phyloP scores from a whole-genome alignment of 2,329 filamentous ascomycete species.

The Aureobasidium zeae region DNA sequence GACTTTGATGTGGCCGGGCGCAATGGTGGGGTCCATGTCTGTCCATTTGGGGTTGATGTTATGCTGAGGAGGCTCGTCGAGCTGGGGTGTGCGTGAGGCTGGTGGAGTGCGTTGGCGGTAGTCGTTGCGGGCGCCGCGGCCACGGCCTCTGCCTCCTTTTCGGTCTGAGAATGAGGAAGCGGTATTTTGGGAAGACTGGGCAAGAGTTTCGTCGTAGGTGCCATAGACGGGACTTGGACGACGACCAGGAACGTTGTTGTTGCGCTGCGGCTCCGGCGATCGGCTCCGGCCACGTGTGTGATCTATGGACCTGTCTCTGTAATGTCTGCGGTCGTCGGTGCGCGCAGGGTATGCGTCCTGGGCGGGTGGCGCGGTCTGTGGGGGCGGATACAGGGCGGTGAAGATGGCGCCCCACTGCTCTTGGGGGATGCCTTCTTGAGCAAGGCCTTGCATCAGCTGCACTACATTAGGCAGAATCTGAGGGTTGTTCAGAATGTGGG shows the following conservation, averaged over 20 bases:
- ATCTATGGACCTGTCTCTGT: slow-evolving; percentile 14
- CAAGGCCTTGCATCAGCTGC: slow-evolving; percentile 63
- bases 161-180: slow-evolving; percentile 19
- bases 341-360: slow-evolving; percentile 5
- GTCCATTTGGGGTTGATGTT: slow-evolving; percentile 54
- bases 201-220: slow-evolving; percentile 54
- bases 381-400: slow-evolving; percentile 37
- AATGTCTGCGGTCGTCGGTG: slow-evolving; percentile 17
- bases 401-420: slow-evolving; percentile 62
- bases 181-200: slow-evolving; percentile 17
- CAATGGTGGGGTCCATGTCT: slow-evolving; percentile 66
- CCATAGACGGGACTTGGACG: slow-evolving; percentile 62
- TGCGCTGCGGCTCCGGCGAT: slow-evolving; percentile 61
- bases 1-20: slow-evolving; percentile 76
- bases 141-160: slow-evolving; percentile 37
- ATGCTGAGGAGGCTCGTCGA: neutral
- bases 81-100: slow-evolving; percentile 24
- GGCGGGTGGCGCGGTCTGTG: slow-evolving; percentile 17
- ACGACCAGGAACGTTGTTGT: slow-evolving; percentile 49
- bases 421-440: slow-evolving; percentile 64
- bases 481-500: slow-evolving; percentile 30
- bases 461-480: slow-evolving; percentile 59
- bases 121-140: slow-evolving; percentile 47
- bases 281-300: slow-evolving; percentile 59
- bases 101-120: slow-evolving; percentile 77